These are phyloP conservation scores for Aspergillus baeticus DNA, from an alignment of 495 filamentous ascomycete species.

Conservation along the genomic window DNA sequence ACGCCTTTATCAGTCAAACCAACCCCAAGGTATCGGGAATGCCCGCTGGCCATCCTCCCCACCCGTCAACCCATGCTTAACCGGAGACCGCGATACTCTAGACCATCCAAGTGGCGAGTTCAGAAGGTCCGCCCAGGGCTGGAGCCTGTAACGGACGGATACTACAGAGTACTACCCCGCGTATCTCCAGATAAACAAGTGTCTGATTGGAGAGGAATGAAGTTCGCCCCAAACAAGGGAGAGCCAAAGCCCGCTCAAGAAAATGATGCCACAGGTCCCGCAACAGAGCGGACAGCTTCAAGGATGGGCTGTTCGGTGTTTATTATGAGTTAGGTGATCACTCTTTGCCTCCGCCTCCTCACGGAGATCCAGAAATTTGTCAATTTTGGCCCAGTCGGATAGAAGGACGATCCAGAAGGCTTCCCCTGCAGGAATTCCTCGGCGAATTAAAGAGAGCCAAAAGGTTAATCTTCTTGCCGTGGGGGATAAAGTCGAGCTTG, in stretches of 20 bases:
- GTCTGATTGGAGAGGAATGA: too few relatives aligned
- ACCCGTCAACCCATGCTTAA: slow-evolving; percentile 2
- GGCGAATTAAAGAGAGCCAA: slow-evolving; percentile 11
- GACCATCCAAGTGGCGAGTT: background rate
- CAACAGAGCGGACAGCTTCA: too few relatives aligned
- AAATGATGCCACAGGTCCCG: too few relatives aligned
- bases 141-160: too few relatives aligned
- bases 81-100: background rate
- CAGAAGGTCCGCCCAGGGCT: too few relatives aligned
- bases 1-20: background rate
- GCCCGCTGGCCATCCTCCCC: background rate
- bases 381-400: slow-evolving; percentile 1
- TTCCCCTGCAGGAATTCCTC: slow-evolving; percentile 13
- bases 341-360: background rate
- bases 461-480: slow-evolving; percentile 9
- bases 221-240: too few relatives aligned
- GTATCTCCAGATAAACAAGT: too few relatives aligned
- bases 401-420: slow-evolving; percentile 5
- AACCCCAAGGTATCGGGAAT: slow-evolving; percentile 3
- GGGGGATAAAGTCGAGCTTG: background rate
- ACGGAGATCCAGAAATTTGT: background rate
- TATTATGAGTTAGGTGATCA: background rate
- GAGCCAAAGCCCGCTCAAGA: too few relatives aligned
- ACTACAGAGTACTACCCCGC: too few relatives aligned
- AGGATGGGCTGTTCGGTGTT: too few relatives aligned